Conservation (phyloP, 192 early-diverging fungal genomes). For the Globomyces pollinis-pini region DNA sequence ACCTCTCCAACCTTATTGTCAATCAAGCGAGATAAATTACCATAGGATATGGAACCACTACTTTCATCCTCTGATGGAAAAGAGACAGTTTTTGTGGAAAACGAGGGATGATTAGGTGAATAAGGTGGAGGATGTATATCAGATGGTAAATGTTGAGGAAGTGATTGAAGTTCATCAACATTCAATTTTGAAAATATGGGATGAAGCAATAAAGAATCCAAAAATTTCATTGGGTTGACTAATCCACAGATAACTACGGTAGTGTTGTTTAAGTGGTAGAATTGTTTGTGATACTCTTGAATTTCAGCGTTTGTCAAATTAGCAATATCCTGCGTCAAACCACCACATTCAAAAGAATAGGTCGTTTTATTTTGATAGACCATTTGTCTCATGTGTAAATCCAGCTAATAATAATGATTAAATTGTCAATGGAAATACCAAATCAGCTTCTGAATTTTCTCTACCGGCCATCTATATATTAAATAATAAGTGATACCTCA, state of each 20-base stretch:
- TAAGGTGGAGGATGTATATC: too few relatives aligned
- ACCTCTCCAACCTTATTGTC: conserved; percentile 76
- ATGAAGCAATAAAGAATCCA: conserved; percentile 20
- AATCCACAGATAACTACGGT: conserved; percentile 57
- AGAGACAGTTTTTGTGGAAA: conserved; percentile 38
- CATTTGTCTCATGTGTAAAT: conserved; percentile 40
- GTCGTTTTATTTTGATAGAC: conserved; percentile 43
- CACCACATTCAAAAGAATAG: conserved; percentile 71
- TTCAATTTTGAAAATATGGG: neutral
- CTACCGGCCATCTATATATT: conserved; percentile 68
- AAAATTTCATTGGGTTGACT: conserved; percentile 39
- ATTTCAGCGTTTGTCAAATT: conserved; percentile 68
- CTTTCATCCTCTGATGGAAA: conserved; percentile 62
- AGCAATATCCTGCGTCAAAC: conserved; percentile 62
- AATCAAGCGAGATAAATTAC: too few relatives aligned
- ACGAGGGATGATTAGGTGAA: too few relatives aligned
- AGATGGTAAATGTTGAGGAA: too few relatives aligned
- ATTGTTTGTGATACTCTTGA: conserved; percentile 63
- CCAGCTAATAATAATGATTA: conserved; percentile 34
- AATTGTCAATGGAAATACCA: conserved; percentile 29
- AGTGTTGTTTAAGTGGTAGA: conserved; percentile 64
- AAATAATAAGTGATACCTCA: too few relatives aligned
- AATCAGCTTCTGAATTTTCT: conserved; percentile 64
- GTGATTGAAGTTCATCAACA: too few relatives aligned
- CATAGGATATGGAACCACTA: conserved; percentile 47